These are phyloP conservation scores for Cytospora piceicola DNA, from an alignment of 2,329 filamentous ascomycete genomes.

Conservation along the genomic window DNA sequence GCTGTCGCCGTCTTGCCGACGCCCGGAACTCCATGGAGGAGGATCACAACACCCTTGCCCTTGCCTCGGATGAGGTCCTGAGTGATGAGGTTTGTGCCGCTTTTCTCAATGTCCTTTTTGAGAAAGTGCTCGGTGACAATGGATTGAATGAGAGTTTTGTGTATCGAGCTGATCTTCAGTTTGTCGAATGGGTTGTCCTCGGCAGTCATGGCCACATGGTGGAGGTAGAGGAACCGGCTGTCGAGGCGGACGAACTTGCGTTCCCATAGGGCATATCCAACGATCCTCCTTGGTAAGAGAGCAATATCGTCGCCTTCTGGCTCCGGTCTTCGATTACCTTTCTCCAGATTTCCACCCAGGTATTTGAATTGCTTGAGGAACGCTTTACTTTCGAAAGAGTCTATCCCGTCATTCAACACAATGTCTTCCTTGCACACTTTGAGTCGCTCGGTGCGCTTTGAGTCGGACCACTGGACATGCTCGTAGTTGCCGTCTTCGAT, in stretches of 20 bases:
- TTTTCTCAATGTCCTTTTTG: neutral
- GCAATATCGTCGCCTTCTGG: constrained; percentile 10
- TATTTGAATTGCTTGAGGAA: no score
- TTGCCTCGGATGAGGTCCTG: constrained; percentile 35
- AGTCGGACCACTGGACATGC: neutral
- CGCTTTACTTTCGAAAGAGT: no score
- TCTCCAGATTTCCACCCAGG: no score
- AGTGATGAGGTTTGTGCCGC: neutral
- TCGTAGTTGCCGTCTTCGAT: no score
- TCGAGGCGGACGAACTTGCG: constrained; percentile 10
- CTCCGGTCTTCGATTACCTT: neutral
- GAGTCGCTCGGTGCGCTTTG: neutral
- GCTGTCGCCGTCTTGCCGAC: constrained; percentile 47
- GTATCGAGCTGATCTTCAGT: neutral
- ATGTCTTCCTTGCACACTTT: neutral
- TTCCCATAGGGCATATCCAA: constrained; percentile 15
- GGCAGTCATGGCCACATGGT: neutral
- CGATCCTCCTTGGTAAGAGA: neutral
- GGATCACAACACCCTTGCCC: constrained; percentile 42
- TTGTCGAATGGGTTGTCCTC: neutral
- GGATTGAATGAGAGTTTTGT: neutral
- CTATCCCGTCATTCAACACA: no score
- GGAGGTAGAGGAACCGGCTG: neutral
- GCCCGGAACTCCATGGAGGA: constrained; percentile 43
- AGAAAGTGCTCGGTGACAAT: neutral